Percentiles rank a stretch among this genome's conserved stretches.
Conservation (phyloP, 2,329 filamentous ascomycete genomes). For the Akanthomyces muscarius region DNA sequence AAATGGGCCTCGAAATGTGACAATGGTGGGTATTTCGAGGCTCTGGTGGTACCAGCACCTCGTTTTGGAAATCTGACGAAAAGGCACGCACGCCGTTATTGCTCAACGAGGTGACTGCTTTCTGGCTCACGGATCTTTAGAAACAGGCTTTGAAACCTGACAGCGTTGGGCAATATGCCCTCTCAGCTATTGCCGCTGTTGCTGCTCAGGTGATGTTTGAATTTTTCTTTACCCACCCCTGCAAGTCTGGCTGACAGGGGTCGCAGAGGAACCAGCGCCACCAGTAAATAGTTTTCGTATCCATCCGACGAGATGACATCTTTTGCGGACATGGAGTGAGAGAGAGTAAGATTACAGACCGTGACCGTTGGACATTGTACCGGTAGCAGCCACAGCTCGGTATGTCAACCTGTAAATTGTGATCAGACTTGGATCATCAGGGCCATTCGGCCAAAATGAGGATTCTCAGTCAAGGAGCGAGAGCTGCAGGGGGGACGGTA, state of each 20-base stretch:
- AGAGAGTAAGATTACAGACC: not conserved
- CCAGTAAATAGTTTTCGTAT: slow-evolving; percentile 5
- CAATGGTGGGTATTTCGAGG: slow-evolving; percentile 8
- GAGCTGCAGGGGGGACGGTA: not conserved
- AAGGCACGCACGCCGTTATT: not conserved
- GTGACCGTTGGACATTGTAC: not conserved
- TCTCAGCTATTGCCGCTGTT: not conserved
- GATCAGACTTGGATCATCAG: too few species aligned
- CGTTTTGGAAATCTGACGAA: not conserved
- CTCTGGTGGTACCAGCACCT: not conserved
- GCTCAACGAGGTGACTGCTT: not conserved
- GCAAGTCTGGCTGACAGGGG: slow-evolving; percentile 2
- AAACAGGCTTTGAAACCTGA: not conserved
- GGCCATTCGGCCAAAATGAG: not conserved
- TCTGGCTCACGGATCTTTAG: not conserved
- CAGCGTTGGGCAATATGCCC: slow-evolving; percentile 1
- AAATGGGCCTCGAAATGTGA: slow-evolving; percentile 12
- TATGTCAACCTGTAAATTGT: too few species aligned
- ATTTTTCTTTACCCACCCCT: not conserved
- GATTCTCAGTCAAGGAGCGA: not conserved
- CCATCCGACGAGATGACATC: slow-evolving; percentile 10
- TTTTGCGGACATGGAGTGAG: not conserved
- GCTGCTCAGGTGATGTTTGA: slow-evolving; percentile 13
- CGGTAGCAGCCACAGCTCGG: too few species aligned
- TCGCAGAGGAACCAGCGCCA: not conserved